Evolutionary conservation across 2,329 filamentous ascomycete genomes (phyloP).

Genomic region (Ambrosiella cleistominuta): DNA sequence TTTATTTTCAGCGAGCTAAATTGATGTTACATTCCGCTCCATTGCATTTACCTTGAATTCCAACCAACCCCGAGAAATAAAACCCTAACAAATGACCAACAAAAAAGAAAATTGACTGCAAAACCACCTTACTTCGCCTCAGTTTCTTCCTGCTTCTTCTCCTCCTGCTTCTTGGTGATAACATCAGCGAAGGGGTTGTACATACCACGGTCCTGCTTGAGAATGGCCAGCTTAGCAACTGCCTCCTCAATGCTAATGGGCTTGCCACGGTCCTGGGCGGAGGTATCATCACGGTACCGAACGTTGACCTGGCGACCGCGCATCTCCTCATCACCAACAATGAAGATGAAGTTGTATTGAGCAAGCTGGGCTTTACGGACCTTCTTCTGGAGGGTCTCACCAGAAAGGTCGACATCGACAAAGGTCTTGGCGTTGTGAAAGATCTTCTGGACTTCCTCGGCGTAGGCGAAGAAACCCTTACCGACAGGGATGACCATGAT

Average conservation of each 20-base stretch:
- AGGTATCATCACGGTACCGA: slow-evolving; percentile 45
- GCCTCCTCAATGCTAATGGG: slow-evolving; percentile 39
- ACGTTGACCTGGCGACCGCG: slow-evolving; percentile 43
- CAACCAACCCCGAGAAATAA: background rate
- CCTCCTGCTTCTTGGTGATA: slow-evolving; percentile 9
- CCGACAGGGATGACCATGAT: slow-evolving; percentile 59
- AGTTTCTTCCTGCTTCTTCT: slow-evolving; percentile 4
- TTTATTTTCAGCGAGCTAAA: slow-evolving; percentile 5
- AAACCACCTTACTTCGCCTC: background rate
- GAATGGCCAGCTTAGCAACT: slow-evolving; percentile 34
- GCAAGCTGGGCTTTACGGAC: slow-evolving; percentile 64
- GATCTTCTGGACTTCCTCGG: slow-evolving; percentile 51
- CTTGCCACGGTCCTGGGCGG: slow-evolving; percentile 42
- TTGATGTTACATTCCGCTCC: background rate
- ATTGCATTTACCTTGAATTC: background rate
- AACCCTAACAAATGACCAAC: background rate
- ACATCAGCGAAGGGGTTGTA: slow-evolving; percentile 14
- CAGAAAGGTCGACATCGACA: slow-evolving; percentile 36
- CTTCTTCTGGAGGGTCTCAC: slow-evolving; percentile 80
- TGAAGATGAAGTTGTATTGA: slow-evolving; percentile 73
- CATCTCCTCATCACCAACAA: slow-evolving; percentile 45
- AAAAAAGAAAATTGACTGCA: background rate
- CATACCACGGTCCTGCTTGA: slow-evolving; percentile 27
- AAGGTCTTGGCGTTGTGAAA: slow-evolving; percentile 53
- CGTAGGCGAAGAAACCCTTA: slow-evolving; percentile 54